Conservation (phyloP, 805 yeast genomes). For the Starmerella roubikii region DNA sequence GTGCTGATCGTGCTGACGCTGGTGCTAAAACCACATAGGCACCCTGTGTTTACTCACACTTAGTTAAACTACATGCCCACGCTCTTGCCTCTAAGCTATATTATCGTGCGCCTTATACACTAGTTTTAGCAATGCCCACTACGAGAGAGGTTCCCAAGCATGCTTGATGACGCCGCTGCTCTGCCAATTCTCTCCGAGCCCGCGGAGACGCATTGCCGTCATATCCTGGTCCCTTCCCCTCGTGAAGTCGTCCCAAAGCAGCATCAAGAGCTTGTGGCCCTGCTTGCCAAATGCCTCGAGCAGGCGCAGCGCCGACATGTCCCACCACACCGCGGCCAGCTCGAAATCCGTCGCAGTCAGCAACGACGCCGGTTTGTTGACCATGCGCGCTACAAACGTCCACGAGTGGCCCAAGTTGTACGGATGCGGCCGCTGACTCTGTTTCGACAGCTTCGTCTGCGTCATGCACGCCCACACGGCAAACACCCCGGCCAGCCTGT, state of each 20-base stretch:
- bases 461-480: constrained; percentile 70
- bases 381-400: constrained; percentile 57
- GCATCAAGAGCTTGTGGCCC: constrained; percentile 44
- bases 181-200: constrained; percentile 71
- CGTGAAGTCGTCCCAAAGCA: constrained; percentile 42
- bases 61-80: too few species aligned
- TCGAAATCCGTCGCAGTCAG: constrained; percentile 58
- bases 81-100: too few species aligned
- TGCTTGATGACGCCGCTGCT: constrained; percentile 31
- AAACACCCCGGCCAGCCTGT: constrained; percentile 74
- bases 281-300: constrained; percentile 50
- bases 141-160: constrained; percentile 15
- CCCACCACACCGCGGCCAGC: constrained; percentile 83
- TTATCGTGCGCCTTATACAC: too few species aligned
- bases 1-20: constrained; percentile 9
- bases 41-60: too few species aligned
- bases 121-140: too few species aligned
- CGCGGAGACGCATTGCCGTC: constrained; percentile 63
- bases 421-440: constrained; percentile 31
- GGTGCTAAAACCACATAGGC: constrained; percentile 12
- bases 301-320: constrained; percentile 52
- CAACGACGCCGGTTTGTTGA: constrained; percentile 40
- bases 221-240: constrained; percentile 41
- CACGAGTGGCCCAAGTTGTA: constrained; percentile 47
- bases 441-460: constrained; percentile 30